Evolutionary conservation across 73 alveolate species (phyloP), one percentile per base, ranked within the genome.

Genomic region (Paramecium primaurelia): DNA sequence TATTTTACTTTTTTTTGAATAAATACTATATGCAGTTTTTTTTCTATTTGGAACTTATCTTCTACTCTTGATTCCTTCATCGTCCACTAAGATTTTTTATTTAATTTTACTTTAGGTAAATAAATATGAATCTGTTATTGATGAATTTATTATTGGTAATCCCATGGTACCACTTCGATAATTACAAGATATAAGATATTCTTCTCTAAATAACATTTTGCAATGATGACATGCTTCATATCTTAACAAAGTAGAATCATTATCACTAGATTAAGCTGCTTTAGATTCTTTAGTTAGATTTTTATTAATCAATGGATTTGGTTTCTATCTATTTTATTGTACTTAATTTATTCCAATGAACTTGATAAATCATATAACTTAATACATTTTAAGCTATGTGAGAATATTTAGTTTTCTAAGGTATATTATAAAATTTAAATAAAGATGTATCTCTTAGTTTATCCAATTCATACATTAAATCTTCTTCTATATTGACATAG

Each of bases 101-200:
- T 2, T n/a, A 4, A 34, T 37, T 14, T 16, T 49, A 73, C 87
- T 73, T 47, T 80, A 54, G 12, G 91, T 45, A 80, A 80, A 80
- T n/a, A 80, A 49, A 49, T 80, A 80, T 6, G 91, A 80, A 49
- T 80, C 91, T 47, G 91, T 80, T 20, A 80, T 80, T 22, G 91
- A 32, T n/a, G 47, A 80, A 80, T 80, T 80, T 1, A 80, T 80
- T 8, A 47, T 42, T 11, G 91, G 91, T 10, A 80, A 44, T 16
- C 91, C 91, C 91, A 80, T 80, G 8, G 91, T 80, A 2, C 91
- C 91, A 45, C 77, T 45, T 80, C 73, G 12, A 80, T 80, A 80
- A 80, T 80, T 80, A 49, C 91, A 80, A 80, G 91, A 42, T 12
- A 80, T 80, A 25, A 80, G 45, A 80, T 80, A 80, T 80, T 80